phyloP scores from a whole-genome alignment of 2,329 filamentous ascomycete species.

The Ceratocystis variospora region DNA sequence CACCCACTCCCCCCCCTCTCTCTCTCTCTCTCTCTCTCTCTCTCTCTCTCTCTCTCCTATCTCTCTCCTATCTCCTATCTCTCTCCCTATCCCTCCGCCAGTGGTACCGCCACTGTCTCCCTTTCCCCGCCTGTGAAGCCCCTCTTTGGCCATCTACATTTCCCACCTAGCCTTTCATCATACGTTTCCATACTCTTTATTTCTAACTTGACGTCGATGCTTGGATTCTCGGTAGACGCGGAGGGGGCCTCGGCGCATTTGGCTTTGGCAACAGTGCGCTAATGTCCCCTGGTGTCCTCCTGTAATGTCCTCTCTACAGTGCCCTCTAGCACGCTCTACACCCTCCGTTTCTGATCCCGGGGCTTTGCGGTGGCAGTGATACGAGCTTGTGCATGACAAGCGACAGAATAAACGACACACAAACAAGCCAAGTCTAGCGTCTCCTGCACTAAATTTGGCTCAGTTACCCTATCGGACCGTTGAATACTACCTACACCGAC shows the following conservation, averaged over 20 bases:
- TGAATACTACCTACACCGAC: constrained; percentile 4
- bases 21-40: not conserved
- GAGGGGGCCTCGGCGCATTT: not conserved
- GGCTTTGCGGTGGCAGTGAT: constrained; percentile 7
- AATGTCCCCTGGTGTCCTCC: not conserved
- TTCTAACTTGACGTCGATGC: not conserved
- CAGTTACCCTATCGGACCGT: not conserved
- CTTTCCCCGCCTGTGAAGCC: not conserved
- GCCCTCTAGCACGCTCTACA: not conserved
- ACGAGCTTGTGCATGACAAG: constrained; percentile 1
- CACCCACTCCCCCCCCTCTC: not conserved
- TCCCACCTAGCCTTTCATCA: not conserved
- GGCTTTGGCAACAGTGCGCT: not conserved
- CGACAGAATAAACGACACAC: constrained; percentile 4
- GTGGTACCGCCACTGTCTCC: not conserved
- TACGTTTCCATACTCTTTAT: not conserved
- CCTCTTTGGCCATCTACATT: not conserved
- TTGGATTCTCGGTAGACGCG: not conserved
- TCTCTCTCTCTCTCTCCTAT: no score
- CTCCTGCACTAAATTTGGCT: constrained; percentile 2
- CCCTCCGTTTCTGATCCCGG: not conserved
- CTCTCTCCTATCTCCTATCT: no score
- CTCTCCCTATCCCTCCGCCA: not conserved
- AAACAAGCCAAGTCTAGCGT: not conserved
- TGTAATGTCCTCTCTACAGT: not conserved